phyloP scores from a whole-genome alignment of 2,329 filamentous ascomycete species.

The Penicillium sp. region DNA sequence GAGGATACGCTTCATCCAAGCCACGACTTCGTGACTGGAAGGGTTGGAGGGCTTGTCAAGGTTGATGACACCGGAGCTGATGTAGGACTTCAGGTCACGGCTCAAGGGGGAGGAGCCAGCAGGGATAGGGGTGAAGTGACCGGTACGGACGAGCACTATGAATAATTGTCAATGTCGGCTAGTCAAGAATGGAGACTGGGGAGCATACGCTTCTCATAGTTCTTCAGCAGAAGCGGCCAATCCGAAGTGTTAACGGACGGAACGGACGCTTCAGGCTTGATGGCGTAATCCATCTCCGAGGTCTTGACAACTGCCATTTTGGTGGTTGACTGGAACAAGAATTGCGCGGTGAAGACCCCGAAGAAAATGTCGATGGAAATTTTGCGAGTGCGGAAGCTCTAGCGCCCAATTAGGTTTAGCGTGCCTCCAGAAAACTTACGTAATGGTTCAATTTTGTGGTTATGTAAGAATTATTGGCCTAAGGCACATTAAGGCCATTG shows the following conservation, averaged over 20 bases:
- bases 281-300: constrained; percentile 73
- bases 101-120: constrained; percentile 88
- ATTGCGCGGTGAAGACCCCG: constrained; percentile 22
- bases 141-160: constrained; percentile 80
- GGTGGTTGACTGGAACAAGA: constrained; percentile 20
- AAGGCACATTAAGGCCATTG: no score
- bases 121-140: constrained; percentile 95
- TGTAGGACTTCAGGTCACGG: constrained; percentile 94
- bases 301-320: constrained; percentile 53
- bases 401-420: constrained; percentile 22
- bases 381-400: constrained; percentile 32
- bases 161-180: constrained; percentile 13
- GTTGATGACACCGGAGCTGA: constrained; percentile 97
- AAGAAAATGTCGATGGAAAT: constrained; percentile 29
- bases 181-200: constrained; percentile 12
- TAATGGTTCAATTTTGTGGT: background rate
- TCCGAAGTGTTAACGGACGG: constrained; percentile 80
- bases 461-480: no score
- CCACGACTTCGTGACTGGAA: constrained; percentile 97
- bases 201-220: constrained; percentile 84
- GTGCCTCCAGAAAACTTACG: background rate
- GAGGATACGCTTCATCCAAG: constrained; percentile 98
- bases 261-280: constrained; percentile 85
- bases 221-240: constrained; percentile 93
- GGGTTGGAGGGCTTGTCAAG: constrained; percentile 97